These are phyloP conservation scores for Canavalia gladiata DNA, from an alignment of 306 rosid genomes.

Conservation along the genomic window DNA sequence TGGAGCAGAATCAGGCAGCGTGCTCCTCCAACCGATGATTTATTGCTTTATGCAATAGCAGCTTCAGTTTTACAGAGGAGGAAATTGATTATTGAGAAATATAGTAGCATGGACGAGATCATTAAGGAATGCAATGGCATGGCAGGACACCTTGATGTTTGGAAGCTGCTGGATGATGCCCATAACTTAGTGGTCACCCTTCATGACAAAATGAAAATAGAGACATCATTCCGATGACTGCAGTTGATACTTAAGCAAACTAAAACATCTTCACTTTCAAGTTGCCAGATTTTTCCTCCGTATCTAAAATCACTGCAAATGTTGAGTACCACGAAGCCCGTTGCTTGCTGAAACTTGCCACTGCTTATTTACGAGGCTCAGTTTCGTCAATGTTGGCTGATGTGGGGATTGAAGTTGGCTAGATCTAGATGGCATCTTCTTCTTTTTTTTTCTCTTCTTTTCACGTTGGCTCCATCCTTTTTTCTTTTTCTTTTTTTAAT, in stretches of 20 bases:
- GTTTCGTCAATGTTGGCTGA: conserved; percentile 18
- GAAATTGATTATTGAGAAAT: conserved; percentile 90
- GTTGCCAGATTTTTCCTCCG: conserved; percentile 43
- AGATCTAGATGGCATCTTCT: conserved; percentile 38
- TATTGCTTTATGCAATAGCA: conserved; percentile 93
- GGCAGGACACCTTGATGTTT: conserved; percentile 95
- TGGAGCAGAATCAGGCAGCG: conserved; percentile 98
- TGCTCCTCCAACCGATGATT: conserved; percentile 95
- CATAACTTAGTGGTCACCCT: conserved; percentile 94
- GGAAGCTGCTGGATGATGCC: conserved; percentile 98
- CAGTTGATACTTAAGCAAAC: conserved; percentile 41
- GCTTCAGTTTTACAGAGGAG: conserved; percentile 95
- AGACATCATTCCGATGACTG: conserved; percentile 68
- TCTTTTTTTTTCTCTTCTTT: neutral
- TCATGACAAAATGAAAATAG: conserved; percentile 92
- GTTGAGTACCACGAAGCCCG: conserved; percentile 22
- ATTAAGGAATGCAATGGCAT: conserved; percentile 97
- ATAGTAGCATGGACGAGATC: conserved; percentile 99
- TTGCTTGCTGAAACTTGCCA: conserved; percentile 47
- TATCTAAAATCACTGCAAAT: conserved; percentile 40
- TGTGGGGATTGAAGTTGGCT: conserved; percentile 46
- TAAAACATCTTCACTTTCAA: conserved; percentile 21
- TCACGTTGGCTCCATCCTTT: conserved; percentile 29
- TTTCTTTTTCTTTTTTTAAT: neutral
- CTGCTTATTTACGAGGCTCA: conserved; percentile 39